phyloP scores from a whole-genome alignment of 2,329 filamentous ascomycete genomes.

The Juglanconis sp. region DNA sequence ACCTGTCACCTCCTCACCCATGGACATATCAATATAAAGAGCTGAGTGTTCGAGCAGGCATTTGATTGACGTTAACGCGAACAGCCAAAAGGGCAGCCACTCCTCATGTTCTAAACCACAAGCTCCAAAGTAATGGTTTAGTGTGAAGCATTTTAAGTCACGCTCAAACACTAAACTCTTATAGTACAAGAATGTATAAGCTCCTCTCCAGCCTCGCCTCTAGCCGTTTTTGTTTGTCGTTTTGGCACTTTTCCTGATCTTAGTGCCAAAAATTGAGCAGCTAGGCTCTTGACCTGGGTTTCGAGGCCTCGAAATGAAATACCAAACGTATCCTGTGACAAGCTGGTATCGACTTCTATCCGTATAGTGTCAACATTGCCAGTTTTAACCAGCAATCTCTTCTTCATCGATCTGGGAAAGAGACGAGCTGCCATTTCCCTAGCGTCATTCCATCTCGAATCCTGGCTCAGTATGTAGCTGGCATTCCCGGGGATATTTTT shows the following conservation, averaged over 20 bases:
- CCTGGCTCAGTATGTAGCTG: conserved; percentile 30
- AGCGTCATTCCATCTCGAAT: conserved; percentile 35
- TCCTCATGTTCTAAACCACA: too few species aligned
- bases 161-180: too few species aligned
- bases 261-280: conserved; percentile 27
- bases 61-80: too few species aligned
- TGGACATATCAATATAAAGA: too few species aligned
- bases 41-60: too few species aligned
- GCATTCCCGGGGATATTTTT: conserved; percentile 27
- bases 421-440: conserved; percentile 33
- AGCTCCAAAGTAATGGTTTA: too few species aligned
- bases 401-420: conserved; percentile 28
- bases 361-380: conserved; percentile 23
- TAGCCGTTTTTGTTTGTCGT: too few species aligned
- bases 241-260: background rate
- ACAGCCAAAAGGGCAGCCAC: too few species aligned
- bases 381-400: conserved; percentile 22
- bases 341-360: conserved; percentile 27
- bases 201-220: too few species aligned
- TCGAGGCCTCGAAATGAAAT: conserved; percentile 25
- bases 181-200: too few species aligned
- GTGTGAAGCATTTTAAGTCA: too few species aligned
- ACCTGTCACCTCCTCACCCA: too few species aligned
- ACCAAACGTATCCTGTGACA: conserved; percentile 26
- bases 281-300: conserved; percentile 27